Conservation (phyloP, 768 basidiomycete genomes). For the Tulasnella sp. region DNA sequence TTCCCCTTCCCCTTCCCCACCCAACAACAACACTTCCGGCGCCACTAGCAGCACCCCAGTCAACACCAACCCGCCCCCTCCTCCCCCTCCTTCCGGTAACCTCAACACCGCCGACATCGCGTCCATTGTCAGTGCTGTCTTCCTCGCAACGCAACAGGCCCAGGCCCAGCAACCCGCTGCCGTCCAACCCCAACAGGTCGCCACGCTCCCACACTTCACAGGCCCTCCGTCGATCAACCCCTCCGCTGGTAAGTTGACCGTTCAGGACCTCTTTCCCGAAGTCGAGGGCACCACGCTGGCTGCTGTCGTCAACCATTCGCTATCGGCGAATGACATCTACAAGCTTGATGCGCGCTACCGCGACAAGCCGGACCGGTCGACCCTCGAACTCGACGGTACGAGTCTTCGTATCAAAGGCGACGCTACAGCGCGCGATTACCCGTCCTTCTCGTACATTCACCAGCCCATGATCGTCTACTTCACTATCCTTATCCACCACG, state of each 20-base stretch:
- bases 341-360: slow-evolving; percentile 16
- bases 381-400: slow-evolving; percentile 12
- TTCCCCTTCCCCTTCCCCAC: too few relatives aligned
- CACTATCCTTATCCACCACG: slow-evolving; percentile 7
- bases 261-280: slow-evolving; percentile 16
- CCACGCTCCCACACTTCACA: not conserved
- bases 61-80: too few relatives aligned
- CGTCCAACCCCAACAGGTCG: too few relatives aligned
- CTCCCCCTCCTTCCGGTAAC: not conserved
- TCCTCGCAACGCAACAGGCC: not conserved
- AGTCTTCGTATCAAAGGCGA: slow-evolving; percentile 13
- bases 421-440: slow-evolving; percentile 15
- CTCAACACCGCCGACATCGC: not conserved
- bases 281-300: slow-evolving; percentile 16
- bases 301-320: slow-evolving; percentile 3
- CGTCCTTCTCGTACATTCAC: slow-evolving; percentile 11
- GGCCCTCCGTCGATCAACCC: not conserved
- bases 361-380: slow-evolving; percentile 13
- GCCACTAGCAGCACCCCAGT: too few relatives aligned
- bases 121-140: not conserved
- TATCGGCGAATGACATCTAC: slow-evolving; percentile 18
- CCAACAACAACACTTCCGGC: too few relatives aligned
- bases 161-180: not conserved
- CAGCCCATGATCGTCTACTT: slow-evolving; percentile 17
- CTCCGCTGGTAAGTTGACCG: not conserved